Base-by-base conservation (phyloP, 1,139 yeast genomes). In the Sugiyamaella paludigena region DNA sequence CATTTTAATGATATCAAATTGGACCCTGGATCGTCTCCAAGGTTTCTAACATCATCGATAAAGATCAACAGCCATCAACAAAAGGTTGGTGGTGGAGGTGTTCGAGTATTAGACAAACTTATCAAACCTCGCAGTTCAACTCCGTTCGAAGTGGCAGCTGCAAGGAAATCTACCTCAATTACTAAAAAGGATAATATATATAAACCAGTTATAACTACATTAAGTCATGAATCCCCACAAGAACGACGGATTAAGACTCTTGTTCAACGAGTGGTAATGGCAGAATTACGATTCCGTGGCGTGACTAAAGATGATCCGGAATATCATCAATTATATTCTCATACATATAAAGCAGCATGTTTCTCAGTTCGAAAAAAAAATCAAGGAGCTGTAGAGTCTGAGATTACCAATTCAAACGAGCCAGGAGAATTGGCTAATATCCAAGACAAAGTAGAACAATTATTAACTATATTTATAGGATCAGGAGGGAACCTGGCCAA, bases 221-320 rank as follows among this genome's bases (percentile, higher is more conserved):
- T 32, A 13, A 40, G 44, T 31, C 40, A 29, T n/a, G 55, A 51
- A 34, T 39, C 52, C 11, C 38, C 49, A 12, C 40, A 43, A 29
- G 48, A 36, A 24, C 37, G 47, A 10, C 40, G 42, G 28, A 16
- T 43, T 7, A 31, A 40, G 26, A 45, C 44, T 36, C 57, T 45
- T 30, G 48, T 67, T 9, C 64, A 63, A 42, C 66, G 63, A 43
- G 61, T 66, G 7, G 58, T 66, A 6, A 49, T 65, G 54, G 62
- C 67, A 2, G 71, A 65, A 9, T 50, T 67, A 51, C 58, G 71
- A 2, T 51, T 67, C 38, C 58, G 69, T 11, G 69, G 68, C 4
- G 53, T 65, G 24, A 40, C 51, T 5, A 45, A 58, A 27, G 54
- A 52, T n/a, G 50, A 54, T 48, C 58, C 57, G 12, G 67, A 66